These are phyloP conservation scores for Aspergillus carlsbadensis DNA, from an alignment of 495 filamentous ascomycete genomes.

Conservation along the genomic window DNA sequence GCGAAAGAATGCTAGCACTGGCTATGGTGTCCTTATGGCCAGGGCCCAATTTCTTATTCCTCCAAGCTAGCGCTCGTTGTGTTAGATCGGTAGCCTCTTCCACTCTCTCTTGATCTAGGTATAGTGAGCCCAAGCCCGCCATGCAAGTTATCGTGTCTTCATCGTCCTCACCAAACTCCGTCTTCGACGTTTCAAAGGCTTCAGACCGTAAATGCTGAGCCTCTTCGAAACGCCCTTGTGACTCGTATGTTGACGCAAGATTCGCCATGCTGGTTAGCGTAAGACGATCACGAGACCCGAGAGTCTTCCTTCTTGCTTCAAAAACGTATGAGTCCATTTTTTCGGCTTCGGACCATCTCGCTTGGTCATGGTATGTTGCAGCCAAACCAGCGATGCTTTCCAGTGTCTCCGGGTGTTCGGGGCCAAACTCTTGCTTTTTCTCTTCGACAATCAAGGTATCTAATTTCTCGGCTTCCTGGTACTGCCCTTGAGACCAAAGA, in stretches of 20 bases:
- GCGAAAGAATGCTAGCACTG: not conserved
- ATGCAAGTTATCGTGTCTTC: slow-evolving; percentile 35
- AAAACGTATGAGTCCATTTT: slow-evolving; percentile 14
- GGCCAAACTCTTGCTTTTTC: slow-evolving; percentile 25
- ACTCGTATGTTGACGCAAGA: slow-evolving; percentile 21
- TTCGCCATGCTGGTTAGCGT: slow-evolving; percentile 34
- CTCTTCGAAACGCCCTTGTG: slow-evolving; percentile 16
- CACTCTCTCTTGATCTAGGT: not conserved
- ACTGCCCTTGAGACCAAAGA: slow-evolving; percentile 12
- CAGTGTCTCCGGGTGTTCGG: slow-evolving; percentile 20
- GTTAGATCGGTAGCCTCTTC: slow-evolving; percentile 3
- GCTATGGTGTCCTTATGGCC: slow-evolving; percentile 15
- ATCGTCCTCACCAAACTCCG: slow-evolving; percentile 34
- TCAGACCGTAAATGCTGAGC: slow-evolving; percentile 15
- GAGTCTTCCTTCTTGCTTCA: slow-evolving; percentile 19
- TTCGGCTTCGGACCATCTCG: slow-evolving; percentile 29
- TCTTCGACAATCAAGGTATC: slow-evolving; percentile 21
- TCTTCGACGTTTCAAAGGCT: slow-evolving; percentile 22
- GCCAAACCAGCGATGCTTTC: slow-evolving; percentile 24
- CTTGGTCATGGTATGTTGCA: slow-evolving; percentile 24
- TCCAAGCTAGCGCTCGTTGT: slow-evolving; percentile 1
- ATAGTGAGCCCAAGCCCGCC: slow-evolving; percentile 7
- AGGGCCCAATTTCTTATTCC: slow-evolving; percentile 9
- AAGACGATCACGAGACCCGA: slow-evolving; percentile 33
- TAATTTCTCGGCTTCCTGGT: slow-evolving; percentile 19